Base-by-base conservation (phyloP, 1,284 basidiomycete species). In the Volvariella surrecta region DNA sequence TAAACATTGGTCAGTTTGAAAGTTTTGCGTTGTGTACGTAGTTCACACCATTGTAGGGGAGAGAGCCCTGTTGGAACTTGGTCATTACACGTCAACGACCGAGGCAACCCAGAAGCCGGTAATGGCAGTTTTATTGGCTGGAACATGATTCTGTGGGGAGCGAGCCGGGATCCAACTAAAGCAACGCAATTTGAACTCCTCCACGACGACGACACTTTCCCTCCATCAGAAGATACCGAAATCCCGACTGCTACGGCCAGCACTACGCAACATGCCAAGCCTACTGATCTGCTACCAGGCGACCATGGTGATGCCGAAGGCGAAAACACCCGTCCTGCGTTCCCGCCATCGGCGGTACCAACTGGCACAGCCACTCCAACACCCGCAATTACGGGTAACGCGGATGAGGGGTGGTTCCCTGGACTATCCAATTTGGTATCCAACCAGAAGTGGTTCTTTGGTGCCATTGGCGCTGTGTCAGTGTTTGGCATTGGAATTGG, bases 111-210 rank as follows among this genome's bases (percentile, higher is more conserved):
- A 13, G 58, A 79, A 22, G 64, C 68, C 4, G 70, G 76, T 43
- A 78, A 71, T 34, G 96, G 96, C 39, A 74, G 73, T 9, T 92
- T 99, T 68, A 70, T 90, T 37, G 88, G 88, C 11, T 99, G 95
- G 95, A 80, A 81, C 42, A 82, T 98, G 68, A 82, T 85, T 48
- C 74, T 99, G 18, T 99, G 93, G 91, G 96, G 96, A 21, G 83
- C 87, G n/a, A 71, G 79, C 13, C 74, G 85, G 40, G 91, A 98
- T 59, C 63, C 89, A 0, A 58, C 71, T 4, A 73, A 81, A 44
- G 80, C 84, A 6, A 73, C 71, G 51, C 70, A 71, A 42, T 98
- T 82, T 50, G 70, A 76, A 18, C 67, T 86, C 7, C 73, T 77
- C n/a, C 51, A 68, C 3, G 64, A 74, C 16, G 75, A 73, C 48